These are phyloP conservation scores for Saturnispora silvae DNA, from an alignment of 805 yeast genomes.

Conservation along the genomic window DNA sequence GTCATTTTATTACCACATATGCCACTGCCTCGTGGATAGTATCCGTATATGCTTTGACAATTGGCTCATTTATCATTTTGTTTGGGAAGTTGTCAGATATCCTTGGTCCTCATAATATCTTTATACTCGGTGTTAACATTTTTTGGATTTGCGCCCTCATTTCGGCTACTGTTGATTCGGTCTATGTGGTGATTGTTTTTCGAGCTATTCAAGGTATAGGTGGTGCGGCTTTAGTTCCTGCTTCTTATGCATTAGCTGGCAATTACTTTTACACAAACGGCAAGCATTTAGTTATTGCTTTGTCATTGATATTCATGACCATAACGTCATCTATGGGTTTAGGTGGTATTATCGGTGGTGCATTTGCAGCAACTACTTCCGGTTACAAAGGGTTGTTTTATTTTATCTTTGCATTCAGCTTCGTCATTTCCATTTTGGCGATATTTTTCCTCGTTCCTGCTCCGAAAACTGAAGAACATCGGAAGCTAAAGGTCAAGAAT, in stretches of 20 bases:
- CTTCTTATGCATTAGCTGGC: constrained; percentile 16
- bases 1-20: constrained; percentile 28
- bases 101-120: constrained; percentile 29
- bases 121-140: constrained; percentile 14
- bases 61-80: constrained; percentile 34
- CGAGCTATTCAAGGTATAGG: constrained; percentile 37
- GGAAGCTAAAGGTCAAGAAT: constrained; percentile 15
- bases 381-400: constrained; percentile 33
- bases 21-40: constrained; percentile 32
- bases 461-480: constrained; percentile 20
- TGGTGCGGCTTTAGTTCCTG: constrained; percentile 32
- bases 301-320: constrained; percentile 12
- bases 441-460: constrained; percentile 22
- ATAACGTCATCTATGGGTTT: constrained; percentile 27
- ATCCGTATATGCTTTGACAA: constrained; percentile 34
- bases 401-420: constrained; percentile 26
- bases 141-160: constrained; percentile 23
- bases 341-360: constrained; percentile 36
- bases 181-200: constrained; percentile 30
- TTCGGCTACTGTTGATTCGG: constrained; percentile 27
- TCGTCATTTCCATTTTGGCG: constrained; percentile 15
- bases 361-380: constrained; percentile 26
- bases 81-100: constrained; percentile 34
- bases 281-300: constrained; percentile 10
- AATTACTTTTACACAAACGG: constrained; percentile 14